Conservation (phyloP, 148 eudicot genomes). For the Cornus florida region DNA sequence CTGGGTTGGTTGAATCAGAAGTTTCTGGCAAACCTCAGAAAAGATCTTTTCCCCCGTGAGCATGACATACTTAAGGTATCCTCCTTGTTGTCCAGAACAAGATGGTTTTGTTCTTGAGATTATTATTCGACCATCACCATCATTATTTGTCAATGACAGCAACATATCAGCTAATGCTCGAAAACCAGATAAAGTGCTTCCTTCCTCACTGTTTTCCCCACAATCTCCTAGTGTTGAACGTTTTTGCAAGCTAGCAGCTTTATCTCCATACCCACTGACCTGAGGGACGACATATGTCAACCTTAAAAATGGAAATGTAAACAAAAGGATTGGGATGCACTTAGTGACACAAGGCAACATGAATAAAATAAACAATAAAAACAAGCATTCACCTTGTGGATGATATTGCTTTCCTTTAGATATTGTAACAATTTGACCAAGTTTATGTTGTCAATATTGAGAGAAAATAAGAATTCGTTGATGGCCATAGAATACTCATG, state of each 20-base stretch:
- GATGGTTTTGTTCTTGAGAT: slow-evolving; percentile 47
- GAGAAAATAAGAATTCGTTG: slow-evolving; percentile 83
- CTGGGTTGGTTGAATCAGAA: slow-evolving; percentile 1
- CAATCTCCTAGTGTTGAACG: slow-evolving; percentile 23
- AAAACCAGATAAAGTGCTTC: slow-evolving; percentile 74
- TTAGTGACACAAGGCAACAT: slow-evolving; percentile 1
- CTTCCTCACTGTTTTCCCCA: slow-evolving; percentile 36
- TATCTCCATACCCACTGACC: slow-evolving; percentile 95
- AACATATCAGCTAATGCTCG: slow-evolving; percentile 69
- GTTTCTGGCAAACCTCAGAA: slow-evolving; percentile 64
- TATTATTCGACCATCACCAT: slow-evolving; percentile 83
- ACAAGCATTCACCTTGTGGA: slow-evolving; percentile 66
- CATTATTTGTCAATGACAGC: slow-evolving; percentile 63
- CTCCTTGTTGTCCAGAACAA: slow-evolving; percentile 46
- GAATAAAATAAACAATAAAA: background rate
- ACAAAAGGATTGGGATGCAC: background rate
- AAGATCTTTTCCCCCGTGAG: slow-evolving; percentile 90
- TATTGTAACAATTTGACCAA: slow-evolving; percentile 72
- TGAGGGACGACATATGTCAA: slow-evolving; percentile 23
- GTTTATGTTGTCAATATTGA: slow-evolving; percentile 92
- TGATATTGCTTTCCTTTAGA: slow-evolving; percentile 84
- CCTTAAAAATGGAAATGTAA: background rate
- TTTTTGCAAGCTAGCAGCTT: slow-evolving; percentile 39
- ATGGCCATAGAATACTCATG: slow-evolving; percentile 61
- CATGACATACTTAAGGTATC: slow-evolving; percentile 90